A percentile compares a stretch with the other conserved stretches of the same genome.
These are phyloP conservation scores for Buddleja alternifolia DNA, from an alignment of 257 asterid species.

Conservation along the genomic window DNA sequence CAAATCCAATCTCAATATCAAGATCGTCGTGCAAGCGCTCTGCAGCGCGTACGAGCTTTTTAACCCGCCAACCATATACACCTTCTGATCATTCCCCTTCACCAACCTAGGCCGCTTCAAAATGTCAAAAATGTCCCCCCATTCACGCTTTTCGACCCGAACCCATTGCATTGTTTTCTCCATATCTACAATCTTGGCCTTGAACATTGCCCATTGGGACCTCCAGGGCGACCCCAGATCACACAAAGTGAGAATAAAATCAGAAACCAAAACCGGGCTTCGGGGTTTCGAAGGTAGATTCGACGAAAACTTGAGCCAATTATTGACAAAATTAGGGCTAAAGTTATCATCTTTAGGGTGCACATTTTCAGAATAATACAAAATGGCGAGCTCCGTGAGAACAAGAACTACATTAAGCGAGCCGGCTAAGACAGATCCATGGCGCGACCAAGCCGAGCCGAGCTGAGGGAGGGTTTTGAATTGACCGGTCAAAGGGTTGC, in stretches of 20 bases:
- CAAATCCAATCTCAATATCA: conserved; percentile 85
- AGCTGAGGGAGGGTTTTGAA: conserved; percentile 82
- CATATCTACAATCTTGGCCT: conserved; percentile 46
- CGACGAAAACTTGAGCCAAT: conserved; percentile 88
- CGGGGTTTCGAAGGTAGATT: conserved; percentile 92
- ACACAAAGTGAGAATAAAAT: conserved; percentile 70
- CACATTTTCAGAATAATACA: conserved; percentile 54
- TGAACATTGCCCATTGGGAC: conserved; percentile 92
- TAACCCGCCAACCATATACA: conserved; percentile 83
- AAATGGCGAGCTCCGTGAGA: conserved; percentile 84
- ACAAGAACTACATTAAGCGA: conserved; percentile 63
- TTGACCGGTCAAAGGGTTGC: conserved; percentile 73
- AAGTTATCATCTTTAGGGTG: conserved; percentile 17
- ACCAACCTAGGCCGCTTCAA: conserved; percentile 82
- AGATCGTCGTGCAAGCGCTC: conserved; percentile 78
- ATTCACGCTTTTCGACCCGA: conserved; percentile 73
- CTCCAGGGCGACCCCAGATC: conserved; percentile 98
- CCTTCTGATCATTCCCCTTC: conserved; percentile 57
- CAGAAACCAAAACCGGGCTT: conserved; percentile 75
- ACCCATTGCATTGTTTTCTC: conserved; percentile 73
- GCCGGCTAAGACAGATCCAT: conserved; percentile 88
- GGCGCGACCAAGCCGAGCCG: conserved; percentile 98
- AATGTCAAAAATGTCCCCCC: conserved; percentile 92
- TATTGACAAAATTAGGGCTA: conserved; percentile 24
- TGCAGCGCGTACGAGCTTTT: conserved; percentile 77